These are phyloP conservation scores for Colletotrichum sp. DNA, from an alignment of 2,329 filamentous ascomycete genomes.

Conservation along the genomic window DNA sequence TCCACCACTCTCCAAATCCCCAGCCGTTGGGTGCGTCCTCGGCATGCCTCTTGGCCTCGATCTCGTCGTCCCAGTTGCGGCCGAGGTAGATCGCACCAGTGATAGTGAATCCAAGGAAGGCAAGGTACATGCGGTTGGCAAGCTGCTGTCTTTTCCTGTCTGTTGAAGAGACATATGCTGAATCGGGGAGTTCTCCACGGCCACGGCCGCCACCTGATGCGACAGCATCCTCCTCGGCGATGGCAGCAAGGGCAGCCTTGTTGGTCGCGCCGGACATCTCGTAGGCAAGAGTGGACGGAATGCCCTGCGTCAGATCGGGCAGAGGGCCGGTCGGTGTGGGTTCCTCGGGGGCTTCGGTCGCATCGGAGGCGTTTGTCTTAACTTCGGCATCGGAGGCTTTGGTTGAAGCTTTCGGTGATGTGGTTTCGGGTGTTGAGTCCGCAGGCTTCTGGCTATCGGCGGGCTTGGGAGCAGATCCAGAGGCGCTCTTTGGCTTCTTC, in stretches of 20 bases:
- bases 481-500: background rate
- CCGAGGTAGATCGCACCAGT: constrained; percentile 76
- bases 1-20: constrained; percentile 77
- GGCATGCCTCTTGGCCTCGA: constrained; percentile 72
- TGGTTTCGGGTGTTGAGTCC: background rate
- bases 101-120: constrained; percentile 60
- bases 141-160: constrained; percentile 81
- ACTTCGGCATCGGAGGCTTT: background rate
- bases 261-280: constrained; percentile 60
- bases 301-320: constrained; percentile 91
- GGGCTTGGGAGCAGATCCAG: background rate
- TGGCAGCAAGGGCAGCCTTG: constrained; percentile 24
- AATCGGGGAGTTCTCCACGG: constrained; percentile 72
- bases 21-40: constrained; percentile 79
- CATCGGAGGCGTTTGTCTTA: constrained; percentile 8
- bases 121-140: constrained; percentile 75
- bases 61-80: constrained; percentile 84
- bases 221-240: constrained; percentile 37
- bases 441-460: constrained; percentile 3
- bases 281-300: constrained; percentile 86
- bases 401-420: background rate
- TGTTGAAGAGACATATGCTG: constrained; percentile 87
- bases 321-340: constrained; percentile 60
- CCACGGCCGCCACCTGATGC: constrained; percentile 54
- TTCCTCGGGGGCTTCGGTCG: constrained; percentile 12